Base-by-base conservation (phyloP, 2,329 filamentous ascomycete species). In the Neobulgaria alba region DNA sequence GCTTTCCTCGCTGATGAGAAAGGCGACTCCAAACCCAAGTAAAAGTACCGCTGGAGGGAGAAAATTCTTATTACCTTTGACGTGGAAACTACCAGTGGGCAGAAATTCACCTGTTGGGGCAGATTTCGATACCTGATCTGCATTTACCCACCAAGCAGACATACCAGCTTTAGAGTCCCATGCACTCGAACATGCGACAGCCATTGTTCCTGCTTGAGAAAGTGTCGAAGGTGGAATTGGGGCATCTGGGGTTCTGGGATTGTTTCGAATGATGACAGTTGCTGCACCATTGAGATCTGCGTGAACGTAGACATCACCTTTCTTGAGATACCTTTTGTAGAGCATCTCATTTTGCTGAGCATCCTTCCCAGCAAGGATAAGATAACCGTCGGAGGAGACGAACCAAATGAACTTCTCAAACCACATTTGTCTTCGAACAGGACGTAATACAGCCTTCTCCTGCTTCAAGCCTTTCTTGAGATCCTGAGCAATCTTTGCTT, bases 321-420 rank as follows among this genome's bases (percentile, higher is more conserved):
- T 93, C 49, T 81, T 82, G 33, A 98, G 66, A 56, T 96, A 36
- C 17, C 77, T 77, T 47, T 81, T 79, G 65, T 96, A 98, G n/a
- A 98, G 68, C 30, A 89, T 81, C 60, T 98, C 92, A 55, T 84
- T 88, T 59, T 98, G 92, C 54, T 86, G 82, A 2, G 80, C 75
- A 65, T 98, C 92, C 47, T 86, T 87, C 12, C 88, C 90, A 33
- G 80, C 90, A 12, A 98, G 72, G 1, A 96, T 85, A 4, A 98
- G 72, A 59, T 96, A 95, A 3, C 90, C 89, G 57, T 98, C 92
- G 0, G 88, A 93, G 1, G 89, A 95, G 52, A 96, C 76, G 64
- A 98, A 98, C 73, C 87, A 96, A 19, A 80, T 69, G 55, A 95
- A 98, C 63, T 98, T 98, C 57, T 98, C 92, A 52, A 95, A 98